Conservation (phyloP, 495 filamentous ascomycete genomes). For the Pyrenopolyporus hunteri region DNA sequence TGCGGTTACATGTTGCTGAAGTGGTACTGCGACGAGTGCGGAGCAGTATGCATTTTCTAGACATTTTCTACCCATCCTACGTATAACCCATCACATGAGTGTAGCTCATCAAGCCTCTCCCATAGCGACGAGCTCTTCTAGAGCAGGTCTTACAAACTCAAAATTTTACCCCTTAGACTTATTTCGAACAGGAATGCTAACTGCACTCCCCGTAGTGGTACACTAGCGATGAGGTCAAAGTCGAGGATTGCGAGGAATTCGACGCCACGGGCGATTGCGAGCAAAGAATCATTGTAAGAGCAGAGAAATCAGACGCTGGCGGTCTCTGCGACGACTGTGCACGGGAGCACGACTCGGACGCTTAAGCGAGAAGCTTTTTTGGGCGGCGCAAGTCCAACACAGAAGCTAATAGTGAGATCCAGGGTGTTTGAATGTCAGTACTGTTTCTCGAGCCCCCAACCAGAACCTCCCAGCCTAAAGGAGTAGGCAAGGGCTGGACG, state of each 20-base stretch:
- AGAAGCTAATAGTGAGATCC: neutral
- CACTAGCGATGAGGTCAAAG: constrained; percentile 43
- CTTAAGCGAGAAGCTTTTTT: neutral
- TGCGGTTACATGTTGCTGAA: constrained; percentile 41
- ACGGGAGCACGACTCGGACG: constrained; percentile 17
- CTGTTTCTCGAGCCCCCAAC: neutral
- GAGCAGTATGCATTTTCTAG: constrained; percentile 36
- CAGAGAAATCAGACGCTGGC: constrained; percentile 39
- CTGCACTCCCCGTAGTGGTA: constrained; percentile 34
- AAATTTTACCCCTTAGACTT: neutral
- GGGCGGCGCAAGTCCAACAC: neutral
- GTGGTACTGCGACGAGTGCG: constrained; percentile 46
- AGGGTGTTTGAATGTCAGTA: neutral
- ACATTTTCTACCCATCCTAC: neutral
- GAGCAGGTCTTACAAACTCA: neutral
- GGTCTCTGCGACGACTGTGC: constrained; percentile 43
- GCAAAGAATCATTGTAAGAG: constrained; percentile 30
- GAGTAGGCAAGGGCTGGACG: too few relatives aligned
- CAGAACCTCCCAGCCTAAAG: too few relatives aligned
- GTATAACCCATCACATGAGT: constrained; percentile 5
- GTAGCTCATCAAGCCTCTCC: constrained; percentile 1
- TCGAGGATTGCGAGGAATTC: constrained; percentile 38
- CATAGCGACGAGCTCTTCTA: neutral
- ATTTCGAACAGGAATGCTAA: constrained; percentile 1
- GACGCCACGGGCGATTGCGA: constrained; percentile 33